Percentiles rank a stretch among this genome's conserved stretches.
phyloP scores from a whole-genome alignment of 768 basidiomycete genomes.

The Steccherinum ochraceum region DNA sequence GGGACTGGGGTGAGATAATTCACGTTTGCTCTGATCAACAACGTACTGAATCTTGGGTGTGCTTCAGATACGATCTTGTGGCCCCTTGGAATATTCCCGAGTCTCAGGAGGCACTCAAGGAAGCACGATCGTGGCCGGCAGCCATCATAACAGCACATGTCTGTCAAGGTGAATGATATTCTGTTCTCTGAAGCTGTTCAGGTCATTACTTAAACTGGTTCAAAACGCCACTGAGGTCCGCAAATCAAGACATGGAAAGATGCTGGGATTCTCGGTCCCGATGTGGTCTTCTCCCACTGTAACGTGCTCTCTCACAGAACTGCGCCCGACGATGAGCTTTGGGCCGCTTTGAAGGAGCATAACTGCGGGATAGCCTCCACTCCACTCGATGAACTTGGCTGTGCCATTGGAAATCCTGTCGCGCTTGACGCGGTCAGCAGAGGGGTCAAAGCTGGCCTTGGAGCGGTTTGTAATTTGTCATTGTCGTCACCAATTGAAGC shows the following conservation, averaged over 20 bases:
- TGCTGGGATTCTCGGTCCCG: conserved; percentile 20
- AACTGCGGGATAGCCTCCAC: conserved; percentile 21
- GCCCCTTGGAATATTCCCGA: too few species aligned
- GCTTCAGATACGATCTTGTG: too few species aligned
- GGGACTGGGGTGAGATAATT: conserved; percentile 18
- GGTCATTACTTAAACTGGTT: too few species aligned
- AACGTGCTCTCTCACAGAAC: conserved; percentile 19
- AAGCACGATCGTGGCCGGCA: conserved; percentile 16
- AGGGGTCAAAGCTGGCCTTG: conserved; percentile 24
- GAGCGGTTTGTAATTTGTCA: conserved; percentile 19
- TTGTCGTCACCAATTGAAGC: too few species aligned
- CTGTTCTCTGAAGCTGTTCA: too few species aligned
- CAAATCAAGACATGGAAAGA: conserved; percentile 19
- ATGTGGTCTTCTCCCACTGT: conserved; percentile 25
- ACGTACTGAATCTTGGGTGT: too few species aligned
- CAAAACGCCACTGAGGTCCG: conserved; percentile 10
- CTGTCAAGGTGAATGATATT: conserved; percentile 13
- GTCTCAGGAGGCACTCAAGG: conserved; percentile 17
- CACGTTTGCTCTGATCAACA: too few species aligned
- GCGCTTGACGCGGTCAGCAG: conserved; percentile 21
- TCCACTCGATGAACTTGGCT: conserved; percentile 26
- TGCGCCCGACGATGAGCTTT: conserved; percentile 20
- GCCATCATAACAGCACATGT: conserved; percentile 21
- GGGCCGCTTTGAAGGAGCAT: conserved; percentile 21
- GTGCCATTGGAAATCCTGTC: conserved; percentile 25